Base-by-base conservation (phyloP, 805 yeast species). In the Teunomyces atbi region DNA sequence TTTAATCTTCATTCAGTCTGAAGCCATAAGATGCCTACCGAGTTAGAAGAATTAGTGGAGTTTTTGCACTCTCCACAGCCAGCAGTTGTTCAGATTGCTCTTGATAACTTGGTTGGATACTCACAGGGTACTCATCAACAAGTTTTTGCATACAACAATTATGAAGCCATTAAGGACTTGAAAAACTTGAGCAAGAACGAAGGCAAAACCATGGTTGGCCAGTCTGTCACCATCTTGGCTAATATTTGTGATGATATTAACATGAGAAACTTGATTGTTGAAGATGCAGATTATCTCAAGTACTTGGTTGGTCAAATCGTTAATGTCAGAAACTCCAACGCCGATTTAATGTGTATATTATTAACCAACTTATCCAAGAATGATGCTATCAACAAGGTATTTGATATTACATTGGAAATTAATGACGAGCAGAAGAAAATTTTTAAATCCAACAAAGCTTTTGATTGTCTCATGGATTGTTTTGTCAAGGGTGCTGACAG, bases 391-490 rank as follows among this genome's bases (percentile, higher is more conserved):
- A 73, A 78, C 39, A 69, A 68, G 45, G 58, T 87, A 0, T 74
- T 88, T 66, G 60, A 62, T 19, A 53, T 68, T 48, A 60, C 59
- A 41, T 53, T 62, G 42, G 61, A 50, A 45, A 72, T 56, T 48
- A 51, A 64, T 20, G 59, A 66, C 12, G 77, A 78, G 36, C 73
- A 71, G 42, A 68, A 67, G 3, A 54, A 64, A 34, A 60, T 77
- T 5, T 89, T 87, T 70, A 78, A 61, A 50, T 81, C 86, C 51
- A 57, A 54, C 8, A 74, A 69, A 19, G 83, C 82, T 5, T 74
- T 89, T 66, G 96, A 88, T 57, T 86, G 91, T 63, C 71, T 91
- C 27, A 81, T 91, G 83, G 96, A 89, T 66, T 82, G 91, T 59
- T 90, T 89, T 61, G 96, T 90, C 34, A 86, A 86, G 59, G 96